Conservation (phyloP, 495 filamentous ascomycete species). For the Chlorociboria aeruginascens region DNA sequence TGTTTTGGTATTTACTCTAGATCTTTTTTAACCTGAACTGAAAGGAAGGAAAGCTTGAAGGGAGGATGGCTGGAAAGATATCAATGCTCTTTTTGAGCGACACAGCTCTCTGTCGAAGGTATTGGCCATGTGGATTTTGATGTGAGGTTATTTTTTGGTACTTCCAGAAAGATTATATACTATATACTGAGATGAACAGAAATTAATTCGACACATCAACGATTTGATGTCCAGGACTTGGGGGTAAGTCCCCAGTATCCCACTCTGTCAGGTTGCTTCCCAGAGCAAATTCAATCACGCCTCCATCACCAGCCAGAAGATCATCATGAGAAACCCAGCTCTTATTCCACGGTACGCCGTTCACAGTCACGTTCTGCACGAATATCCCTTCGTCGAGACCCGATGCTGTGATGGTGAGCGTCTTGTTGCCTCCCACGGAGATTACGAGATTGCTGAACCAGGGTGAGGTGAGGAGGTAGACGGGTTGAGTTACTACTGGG, state of each 20-base stretch:
- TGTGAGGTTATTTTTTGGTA: no score
- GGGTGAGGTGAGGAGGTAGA: constrained; percentile 42
- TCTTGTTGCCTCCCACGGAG: constrained; percentile 33
- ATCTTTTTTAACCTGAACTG: no score
- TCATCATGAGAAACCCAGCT: constrained; percentile 45
- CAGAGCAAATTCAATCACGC: constrained; percentile 41
- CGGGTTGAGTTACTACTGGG: constrained; percentile 41
- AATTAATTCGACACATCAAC: background rate
- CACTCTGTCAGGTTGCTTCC: constrained; percentile 32
- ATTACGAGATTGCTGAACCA: constrained; percentile 43
- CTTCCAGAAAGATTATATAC: no score
- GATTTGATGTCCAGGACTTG: constrained; percentile 39
- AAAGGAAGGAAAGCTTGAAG: no score
- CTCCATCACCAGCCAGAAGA: constrained; percentile 38
- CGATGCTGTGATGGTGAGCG: constrained; percentile 30
- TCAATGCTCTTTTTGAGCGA: no score
- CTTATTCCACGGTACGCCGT: constrained; percentile 36
- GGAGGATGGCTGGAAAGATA: no score
- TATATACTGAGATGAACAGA: no score
- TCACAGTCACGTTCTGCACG: constrained; percentile 38
- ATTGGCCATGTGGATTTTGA: no score
- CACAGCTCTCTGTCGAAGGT: no score
- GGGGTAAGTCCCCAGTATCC: constrained; percentile 37
- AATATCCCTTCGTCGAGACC: constrained; percentile 23
- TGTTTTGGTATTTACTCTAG: no score